These are phyloP conservation scores for Suillus decipiens DNA, from an alignment of 768 basidiomycete genomes.

Conservation along the genomic window DNA sequence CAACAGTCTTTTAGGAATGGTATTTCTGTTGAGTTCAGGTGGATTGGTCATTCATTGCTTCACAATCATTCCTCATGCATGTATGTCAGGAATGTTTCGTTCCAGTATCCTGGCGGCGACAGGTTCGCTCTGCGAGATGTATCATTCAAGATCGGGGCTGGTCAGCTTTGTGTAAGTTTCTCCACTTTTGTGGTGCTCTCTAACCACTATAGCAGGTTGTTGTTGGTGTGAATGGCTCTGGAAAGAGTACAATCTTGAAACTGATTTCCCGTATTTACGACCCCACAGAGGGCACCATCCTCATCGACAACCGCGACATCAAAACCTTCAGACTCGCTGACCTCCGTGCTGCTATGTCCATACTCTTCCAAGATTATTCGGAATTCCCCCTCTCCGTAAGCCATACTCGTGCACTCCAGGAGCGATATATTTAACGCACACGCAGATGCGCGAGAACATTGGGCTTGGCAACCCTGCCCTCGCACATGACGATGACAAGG, in stretches of 20 bases:
- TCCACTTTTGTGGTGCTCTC: not conserved
- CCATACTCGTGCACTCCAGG: not conserved
- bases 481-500: constrained; percentile 51
- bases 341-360: constrained; percentile 62
- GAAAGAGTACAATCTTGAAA: constrained; percentile 81
- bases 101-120: constrained; percentile 59
- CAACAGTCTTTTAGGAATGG: constrained; percentile 45
- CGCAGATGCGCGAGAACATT: constrained; percentile 77
- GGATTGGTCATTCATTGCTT: constrained; percentile 16
- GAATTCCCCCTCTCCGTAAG: constrained; percentile 75
- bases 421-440: not conserved
- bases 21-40: constrained; percentile 59
- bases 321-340: constrained; percentile 58
- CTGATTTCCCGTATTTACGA: constrained; percentile 73
- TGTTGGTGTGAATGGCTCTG: constrained; percentile 77
- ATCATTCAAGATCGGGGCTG: constrained; percentile 68
- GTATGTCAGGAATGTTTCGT: constrained; percentile 60
- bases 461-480: constrained; percentile 66
- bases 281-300: constrained; percentile 62
- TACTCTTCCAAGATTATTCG: constrained; percentile 81
- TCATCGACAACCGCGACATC: constrained; percentile 65
- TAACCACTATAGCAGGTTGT: constrained; percentile 50
- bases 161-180: constrained; percentile 69
- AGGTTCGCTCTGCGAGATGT: constrained; percentile 56
- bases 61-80: constrained; percentile 8